Evolutionary conservation across 164 flowering plant genomes (phyloP).

Genomic region (Nymphaea colorata): DNA sequence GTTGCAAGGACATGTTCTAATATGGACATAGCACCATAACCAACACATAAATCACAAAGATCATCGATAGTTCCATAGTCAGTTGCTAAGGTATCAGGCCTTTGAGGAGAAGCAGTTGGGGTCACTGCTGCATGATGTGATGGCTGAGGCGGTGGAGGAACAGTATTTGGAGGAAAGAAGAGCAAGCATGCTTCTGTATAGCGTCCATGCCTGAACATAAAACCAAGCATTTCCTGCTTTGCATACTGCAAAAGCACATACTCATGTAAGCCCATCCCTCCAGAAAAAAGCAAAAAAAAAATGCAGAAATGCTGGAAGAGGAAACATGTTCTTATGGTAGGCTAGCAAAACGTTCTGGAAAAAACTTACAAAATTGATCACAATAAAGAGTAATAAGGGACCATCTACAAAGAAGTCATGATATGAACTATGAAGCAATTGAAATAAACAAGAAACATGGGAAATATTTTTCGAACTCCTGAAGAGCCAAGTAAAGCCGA

Average conservation of each 20-base stretch:
- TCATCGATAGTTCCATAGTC: conserved; percentile 97
- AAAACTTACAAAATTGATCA: not conserved
- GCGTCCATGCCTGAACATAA: conserved; percentile 93
- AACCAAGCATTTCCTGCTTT: conserved; percentile 65
- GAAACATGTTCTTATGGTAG: too few species aligned
- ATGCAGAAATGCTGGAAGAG: not conserved
- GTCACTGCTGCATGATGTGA: conserved; percentile 41
- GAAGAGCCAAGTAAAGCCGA: too few species aligned
- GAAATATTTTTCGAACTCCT: too few species aligned
- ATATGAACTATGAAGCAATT: too few species aligned
- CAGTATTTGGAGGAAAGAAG: conserved; percentile 69
- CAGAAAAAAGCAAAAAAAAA: not conserved
- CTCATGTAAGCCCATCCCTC: too few species aligned
- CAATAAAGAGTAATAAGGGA: too few species aligned
- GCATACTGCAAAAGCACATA: conserved; percentile 52
- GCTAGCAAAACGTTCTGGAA: not conserved
- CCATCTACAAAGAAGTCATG: too few species aligned
- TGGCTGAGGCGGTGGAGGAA: conserved; percentile 68
- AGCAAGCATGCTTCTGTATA: conserved; percentile 71
- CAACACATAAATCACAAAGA: conserved; percentile 76
- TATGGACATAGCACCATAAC: conserved; percentile 78
- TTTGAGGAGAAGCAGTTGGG: conserved; percentile 79
- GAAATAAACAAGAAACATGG: too few species aligned
- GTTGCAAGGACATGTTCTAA: conserved; percentile 77
- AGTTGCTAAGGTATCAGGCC: conserved; percentile 72